Evolutionary conservation across 73 alveolate genomes (phyloP).

Genomic region (Loxodes magnus): DNA sequence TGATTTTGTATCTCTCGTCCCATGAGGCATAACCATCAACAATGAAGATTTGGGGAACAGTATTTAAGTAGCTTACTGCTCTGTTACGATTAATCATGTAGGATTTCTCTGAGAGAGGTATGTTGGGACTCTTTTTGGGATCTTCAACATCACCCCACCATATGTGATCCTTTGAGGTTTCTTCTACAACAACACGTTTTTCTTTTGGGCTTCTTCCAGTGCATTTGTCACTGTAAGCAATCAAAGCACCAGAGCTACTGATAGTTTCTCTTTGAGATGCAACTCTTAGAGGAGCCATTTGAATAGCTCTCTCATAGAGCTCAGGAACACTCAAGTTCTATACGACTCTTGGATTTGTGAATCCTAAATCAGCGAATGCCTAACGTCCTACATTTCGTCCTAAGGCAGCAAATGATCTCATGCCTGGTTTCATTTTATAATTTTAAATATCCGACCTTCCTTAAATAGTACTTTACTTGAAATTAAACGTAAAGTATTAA

Average conservation of each 20-base stretch:
- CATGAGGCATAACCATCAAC: constrained; percentile 75
- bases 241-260: constrained; percentile 34
- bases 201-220: constrained; percentile 79
- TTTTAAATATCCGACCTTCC: no score
- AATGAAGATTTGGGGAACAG: constrained; percentile 44
- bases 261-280: background rate
- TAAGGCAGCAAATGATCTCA: no score
- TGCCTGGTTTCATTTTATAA: no score
- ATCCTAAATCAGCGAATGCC: no score
- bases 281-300: background rate
- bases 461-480: no score
- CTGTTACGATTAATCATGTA: constrained; percentile 60
- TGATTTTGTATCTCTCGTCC: constrained; percentile 36
- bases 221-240: constrained; percentile 34
- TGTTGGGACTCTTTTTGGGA: no score
- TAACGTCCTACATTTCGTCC: no score
- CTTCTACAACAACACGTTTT: constrained; percentile 69
- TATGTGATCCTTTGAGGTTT: constrained; percentile 42
- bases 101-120: constrained; percentile 44
- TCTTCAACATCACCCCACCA: constrained; percentile 90
- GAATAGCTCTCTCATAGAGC: background rate
- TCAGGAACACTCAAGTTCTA: constrained; percentile 5
- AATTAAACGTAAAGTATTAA: no score
- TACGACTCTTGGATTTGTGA: no score
- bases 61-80: constrained; percentile 64